A percentile compares a stretch with the other conserved stretches of the same genome.
phyloP scores from a whole-genome alignment of 225 moss, liverwort and hornwort species.

The Polytrichum commune region DNA sequence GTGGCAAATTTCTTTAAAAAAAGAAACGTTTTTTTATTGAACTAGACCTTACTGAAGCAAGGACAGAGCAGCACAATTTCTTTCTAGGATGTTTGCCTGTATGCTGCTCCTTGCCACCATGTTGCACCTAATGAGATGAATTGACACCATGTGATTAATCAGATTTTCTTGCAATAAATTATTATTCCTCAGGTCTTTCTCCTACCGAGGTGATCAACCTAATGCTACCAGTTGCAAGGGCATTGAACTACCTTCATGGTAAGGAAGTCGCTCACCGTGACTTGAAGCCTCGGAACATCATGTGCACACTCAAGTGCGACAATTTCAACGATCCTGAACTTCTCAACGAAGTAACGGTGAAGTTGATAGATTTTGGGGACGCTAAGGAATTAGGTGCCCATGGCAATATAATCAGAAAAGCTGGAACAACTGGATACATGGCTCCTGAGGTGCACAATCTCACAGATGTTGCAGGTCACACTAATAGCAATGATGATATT shows the following conservation, averaged over 20 bases:
- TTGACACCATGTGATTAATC: no score
- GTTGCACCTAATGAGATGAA: no score
- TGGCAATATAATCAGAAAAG: neutral
- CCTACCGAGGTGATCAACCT: neutral
- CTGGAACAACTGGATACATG: conserved; percentile 22
- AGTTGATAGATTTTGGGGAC: conserved; percentile 9
- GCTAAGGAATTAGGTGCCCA: neutral
- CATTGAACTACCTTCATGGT: conserved; percentile 2
- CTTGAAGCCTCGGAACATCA: conserved; percentile 9
- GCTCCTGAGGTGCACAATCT: conserved; percentile 16
- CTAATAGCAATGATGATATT: no score
- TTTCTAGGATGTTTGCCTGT: no score
- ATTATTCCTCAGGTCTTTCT: neutral
- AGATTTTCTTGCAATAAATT: neutral
- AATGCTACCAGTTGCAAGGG: conserved; percentile 8
- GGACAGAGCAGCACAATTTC: no score
- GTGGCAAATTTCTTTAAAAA: no score
- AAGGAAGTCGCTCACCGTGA: conserved; percentile 2
- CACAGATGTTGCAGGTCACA: neutral
- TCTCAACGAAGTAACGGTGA: neutral
- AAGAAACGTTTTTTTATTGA: no score
- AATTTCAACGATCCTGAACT: neutral
- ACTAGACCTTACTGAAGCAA: no score
- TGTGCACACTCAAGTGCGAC: neutral
- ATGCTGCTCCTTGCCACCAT: no score